Conservation (phyloP, 2,329 filamentous ascomycete genomes). For the Penicillium sp. region DNA sequence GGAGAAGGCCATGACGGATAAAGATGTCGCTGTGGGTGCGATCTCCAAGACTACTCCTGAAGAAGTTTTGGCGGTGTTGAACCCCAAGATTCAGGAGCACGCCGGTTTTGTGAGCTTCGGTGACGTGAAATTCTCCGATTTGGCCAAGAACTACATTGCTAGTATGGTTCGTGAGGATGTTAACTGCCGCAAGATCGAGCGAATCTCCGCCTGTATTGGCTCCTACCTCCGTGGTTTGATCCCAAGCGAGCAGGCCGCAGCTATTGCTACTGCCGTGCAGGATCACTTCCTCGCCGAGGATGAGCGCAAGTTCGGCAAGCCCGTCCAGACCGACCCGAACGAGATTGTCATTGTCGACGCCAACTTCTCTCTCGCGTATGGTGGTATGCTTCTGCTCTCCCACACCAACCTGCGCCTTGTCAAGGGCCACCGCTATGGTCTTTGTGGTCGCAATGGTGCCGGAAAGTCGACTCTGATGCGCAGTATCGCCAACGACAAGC, state of each 20-base stretch:
- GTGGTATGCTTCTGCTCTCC: slow-evolving; percentile 93
- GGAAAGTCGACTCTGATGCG: slow-evolving; percentile 99
- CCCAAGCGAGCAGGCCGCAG: slow-evolving; percentile 61
- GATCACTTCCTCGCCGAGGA: slow-evolving; percentile 80
- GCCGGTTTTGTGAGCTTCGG: slow-evolving; percentile 66
- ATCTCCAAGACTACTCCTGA: slow-evolving; percentile 66
- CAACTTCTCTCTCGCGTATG: slow-evolving; percentile 95
- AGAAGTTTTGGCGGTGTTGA: slow-evolving; percentile 73
- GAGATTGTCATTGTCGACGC: slow-evolving; percentile 97
- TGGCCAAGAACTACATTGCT: slow-evolving; percentile 72
- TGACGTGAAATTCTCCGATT: slow-evolving; percentile 62
- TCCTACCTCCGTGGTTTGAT: slow-evolving; percentile 77
- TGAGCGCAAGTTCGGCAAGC: slow-evolving; percentile 79
- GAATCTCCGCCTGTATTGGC: slow-evolving; percentile 67
- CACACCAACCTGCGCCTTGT: slow-evolving; percentile 93
- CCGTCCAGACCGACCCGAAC: slow-evolving; percentile 84
- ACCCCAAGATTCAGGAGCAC: slow-evolving; percentile 72
- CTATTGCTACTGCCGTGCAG: slow-evolving; percentile 73
- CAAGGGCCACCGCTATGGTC: slow-evolving; percentile 95
- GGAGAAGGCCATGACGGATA: slow-evolving; percentile 82
- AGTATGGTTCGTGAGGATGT: slow-evolving; percentile 86
- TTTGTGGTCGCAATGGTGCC: slow-evolving; percentile 94
- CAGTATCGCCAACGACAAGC: slow-evolving; percentile 90
- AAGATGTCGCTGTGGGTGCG: slow-evolving; percentile 57
- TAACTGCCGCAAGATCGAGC: slow-evolving; percentile 75